Percentiles rank a stretch among this genome's conserved stretches.
Conservation (phyloP, 768 basidiomycete species). For the Leucocoprinus leucothites region DNA sequence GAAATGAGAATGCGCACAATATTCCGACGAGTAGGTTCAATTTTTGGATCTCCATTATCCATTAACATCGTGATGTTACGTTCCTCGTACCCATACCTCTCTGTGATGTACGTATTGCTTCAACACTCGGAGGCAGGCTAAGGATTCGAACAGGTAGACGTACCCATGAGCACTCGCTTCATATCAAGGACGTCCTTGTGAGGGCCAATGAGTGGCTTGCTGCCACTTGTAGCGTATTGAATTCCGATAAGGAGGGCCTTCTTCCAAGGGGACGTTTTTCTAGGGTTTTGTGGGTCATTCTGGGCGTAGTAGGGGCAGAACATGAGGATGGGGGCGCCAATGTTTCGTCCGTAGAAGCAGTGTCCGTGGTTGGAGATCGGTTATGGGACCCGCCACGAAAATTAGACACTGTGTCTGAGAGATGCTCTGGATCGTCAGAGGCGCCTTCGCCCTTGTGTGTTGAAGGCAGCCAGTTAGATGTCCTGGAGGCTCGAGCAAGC, state of each 20-base stretch:
- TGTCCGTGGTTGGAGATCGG: not conserved
- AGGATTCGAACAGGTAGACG: conserved; percentile 14
- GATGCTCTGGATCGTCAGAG: too few relatives aligned
- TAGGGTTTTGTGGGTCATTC: too few relatives aligned
- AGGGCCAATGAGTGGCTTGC: conserved; percentile 26
- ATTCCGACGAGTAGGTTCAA: too few relatives aligned
- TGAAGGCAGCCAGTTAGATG: too few relatives aligned
- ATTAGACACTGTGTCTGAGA: too few relatives aligned
- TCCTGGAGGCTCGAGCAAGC: too few relatives aligned
- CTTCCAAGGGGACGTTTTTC: conserved; percentile 13
- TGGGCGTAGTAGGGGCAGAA: too few relatives aligned
- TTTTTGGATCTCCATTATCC: conserved; percentile 34
- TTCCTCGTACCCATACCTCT: conserved; percentile 31
- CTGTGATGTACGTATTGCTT: conserved; percentile 8
- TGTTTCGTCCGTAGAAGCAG: too few relatives aligned
- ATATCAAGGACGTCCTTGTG: conserved; percentile 36
- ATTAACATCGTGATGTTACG: conserved; percentile 42
- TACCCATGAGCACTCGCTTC: conserved; percentile 34
- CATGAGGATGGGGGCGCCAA: too few relatives aligned
- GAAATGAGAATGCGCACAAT: too few relatives aligned
- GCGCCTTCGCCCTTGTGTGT: too few relatives aligned
- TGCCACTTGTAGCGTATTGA: conserved; percentile 21
- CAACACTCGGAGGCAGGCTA: too few relatives aligned
- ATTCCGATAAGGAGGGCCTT: conserved; percentile 37
- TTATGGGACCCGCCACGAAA: not conserved